phyloP scores from a whole-genome alignment of 2,329 filamentous ascomycete species.

The Fusarium lyarnte region DNA sequence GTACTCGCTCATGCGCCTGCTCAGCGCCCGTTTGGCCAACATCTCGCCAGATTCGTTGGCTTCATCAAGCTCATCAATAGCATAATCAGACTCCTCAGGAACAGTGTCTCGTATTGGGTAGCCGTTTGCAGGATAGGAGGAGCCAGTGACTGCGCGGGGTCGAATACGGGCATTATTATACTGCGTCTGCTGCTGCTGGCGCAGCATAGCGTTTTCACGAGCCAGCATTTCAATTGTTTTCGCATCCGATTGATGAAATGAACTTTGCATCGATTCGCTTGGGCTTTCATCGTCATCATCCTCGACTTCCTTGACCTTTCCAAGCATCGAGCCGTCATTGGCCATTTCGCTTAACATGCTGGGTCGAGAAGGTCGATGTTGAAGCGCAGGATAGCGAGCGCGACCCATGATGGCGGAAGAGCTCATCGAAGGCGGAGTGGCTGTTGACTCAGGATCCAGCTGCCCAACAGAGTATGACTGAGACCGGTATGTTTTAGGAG shows the following conservation, averaged over 20 bases:
- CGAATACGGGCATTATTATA: conserved; percentile 65
- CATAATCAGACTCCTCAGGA: conserved; percentile 74
- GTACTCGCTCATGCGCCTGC: conserved; percentile 67
- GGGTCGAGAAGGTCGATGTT: conserved; percentile 82
- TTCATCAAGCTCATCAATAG: conserved; percentile 78
- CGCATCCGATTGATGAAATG: conserved; percentile 65
- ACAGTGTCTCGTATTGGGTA: conserved; percentile 69
- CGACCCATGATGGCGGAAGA: conserved; percentile 62
- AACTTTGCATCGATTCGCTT: conserved; percentile 59
- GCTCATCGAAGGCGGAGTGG: conserved; percentile 53
- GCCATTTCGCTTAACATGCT: conserved; percentile 80
- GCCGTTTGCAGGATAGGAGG: conserved; percentile 64
- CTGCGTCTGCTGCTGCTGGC: conserved; percentile 61
- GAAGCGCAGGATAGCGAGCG: conserved; percentile 72
- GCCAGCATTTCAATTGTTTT: conserved; percentile 72
- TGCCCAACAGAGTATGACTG: conserved; percentile 97
- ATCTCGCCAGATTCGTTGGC: conserved; percentile 60
- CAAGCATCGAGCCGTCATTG: conserved; percentile 68
- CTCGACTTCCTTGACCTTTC: conserved; percentile 76
- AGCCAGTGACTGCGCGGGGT: conserved; percentile 66
- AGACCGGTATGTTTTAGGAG: conserved; percentile 91
- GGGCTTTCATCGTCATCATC: conserved; percentile 71
- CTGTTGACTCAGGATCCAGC: conserved; percentile 72
- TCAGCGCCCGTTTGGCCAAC: conserved; percentile 57
- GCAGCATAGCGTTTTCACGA: conserved; percentile 70